Conservation (phyloP, 2,329 filamentous ascomycete species). For the Arthrobotrys entomopaga region DNA sequence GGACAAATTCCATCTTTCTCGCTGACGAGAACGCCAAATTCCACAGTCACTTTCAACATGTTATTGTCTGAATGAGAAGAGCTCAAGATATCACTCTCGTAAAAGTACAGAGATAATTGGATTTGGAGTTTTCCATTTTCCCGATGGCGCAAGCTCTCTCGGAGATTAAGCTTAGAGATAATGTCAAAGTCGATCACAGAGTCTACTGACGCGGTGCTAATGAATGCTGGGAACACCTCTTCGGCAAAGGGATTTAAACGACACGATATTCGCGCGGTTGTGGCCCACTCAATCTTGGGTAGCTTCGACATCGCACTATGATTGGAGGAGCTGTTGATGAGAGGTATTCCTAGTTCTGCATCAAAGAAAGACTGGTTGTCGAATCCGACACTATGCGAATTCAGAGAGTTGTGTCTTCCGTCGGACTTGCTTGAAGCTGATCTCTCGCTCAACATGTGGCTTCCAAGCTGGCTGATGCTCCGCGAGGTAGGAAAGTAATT, state of each 20-base stretch:
- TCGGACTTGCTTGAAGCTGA: constrained; percentile 82
- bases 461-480: constrained; percentile 81
- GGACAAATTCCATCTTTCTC: constrained; percentile 54
- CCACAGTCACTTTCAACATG: constrained; percentile 51
- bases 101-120: constrained; percentile 37
- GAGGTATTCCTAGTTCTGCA: constrained; percentile 70
- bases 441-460: constrained; percentile 85
- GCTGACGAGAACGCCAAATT: constrained; percentile 48
- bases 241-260: constrained; percentile 89
- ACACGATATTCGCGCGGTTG: constrained; percentile 89
- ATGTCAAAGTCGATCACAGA: constrained; percentile 74
- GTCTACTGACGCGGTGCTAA: constrained; percentile 90
- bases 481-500: constrained; percentile 73
- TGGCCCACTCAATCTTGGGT: constrained; percentile 94
- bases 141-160: constrained; percentile 38
- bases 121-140: constrained; percentile 53
- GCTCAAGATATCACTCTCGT: constrained; percentile 40
- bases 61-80: constrained; percentile 18
- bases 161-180: constrained; percentile 49
- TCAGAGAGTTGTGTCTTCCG: constrained; percentile 91
- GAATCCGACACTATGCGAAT: constrained; percentile 77
- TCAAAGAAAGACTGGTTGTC: constrained; percentile 74
- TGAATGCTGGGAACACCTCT: constrained; percentile 58
- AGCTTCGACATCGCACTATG: constrained; percentile 89
- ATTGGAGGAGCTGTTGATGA: constrained; percentile 75